Base-by-base conservation (phyloP, 768 basidiomycete genomes). In the Candolleomyces efflorescens region DNA sequence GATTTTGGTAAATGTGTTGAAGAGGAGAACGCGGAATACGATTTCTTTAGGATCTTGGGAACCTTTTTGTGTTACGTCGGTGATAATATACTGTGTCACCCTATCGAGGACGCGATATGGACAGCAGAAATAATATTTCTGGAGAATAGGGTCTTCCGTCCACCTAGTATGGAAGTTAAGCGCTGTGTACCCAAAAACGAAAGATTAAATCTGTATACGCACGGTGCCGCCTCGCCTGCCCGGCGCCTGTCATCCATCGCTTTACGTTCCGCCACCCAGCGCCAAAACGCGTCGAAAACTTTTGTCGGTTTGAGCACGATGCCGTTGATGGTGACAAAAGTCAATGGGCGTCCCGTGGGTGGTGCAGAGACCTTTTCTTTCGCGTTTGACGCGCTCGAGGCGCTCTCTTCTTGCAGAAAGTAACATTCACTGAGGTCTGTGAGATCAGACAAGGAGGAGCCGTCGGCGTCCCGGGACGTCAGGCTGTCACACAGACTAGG, bases 61-160 rank as follows among this genome's bases (percentile, higher is more conserved):
- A 39, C 89, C 89, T 64, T 82, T 81, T 62, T 85, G 78, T 60
- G 92, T 84, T 59, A 92, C 88, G 55, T 89, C 79, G 5, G 68
- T 64, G 32, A 92, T 77, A 56, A 92, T 74, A 60, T 78, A 92
- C 63, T 92, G 90, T 27, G 80, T 82, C 17, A 78, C 78, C 37
- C 82, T 83, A 72, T 92, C 90, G 45, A 85, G 77, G 7, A 90
- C 82, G 37, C 90, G 87, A 65, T 80, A 92, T 0, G 86, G 81
- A 64, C 90, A 90, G 71, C 88, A 90, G 66, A 90, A 91, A 27
- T 75, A 77, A 62, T 83, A 78, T 12, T 72, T 64, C 2, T 67
- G 74, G 18, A 92, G 73, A 51, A 86, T 81, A 2, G 69, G 64
- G 65, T 92, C 87, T 1, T 77, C 67, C 0, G 89, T 89, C 90